Evolutionary conservation across 768 basidiomycete genomes (phyloP).

Genomic region (button mushroom (Agaricus bisporus)): DNA sequence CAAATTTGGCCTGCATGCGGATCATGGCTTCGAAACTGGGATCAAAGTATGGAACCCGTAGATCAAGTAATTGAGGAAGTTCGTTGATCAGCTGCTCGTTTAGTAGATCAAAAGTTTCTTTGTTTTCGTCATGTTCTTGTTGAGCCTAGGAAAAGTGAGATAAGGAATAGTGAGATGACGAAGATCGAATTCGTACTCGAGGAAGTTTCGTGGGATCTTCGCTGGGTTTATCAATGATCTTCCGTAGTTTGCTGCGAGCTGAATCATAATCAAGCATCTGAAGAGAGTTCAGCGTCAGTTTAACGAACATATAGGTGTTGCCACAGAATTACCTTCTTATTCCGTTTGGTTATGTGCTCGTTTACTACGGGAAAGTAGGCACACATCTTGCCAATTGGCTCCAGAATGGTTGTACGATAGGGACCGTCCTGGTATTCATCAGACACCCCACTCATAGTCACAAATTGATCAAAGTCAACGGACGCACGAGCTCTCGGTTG

Average conservation of each 20-base stretch:
- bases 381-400: constrained; percentile 95
- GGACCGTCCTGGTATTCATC: constrained; percentile 67
- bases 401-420: constrained; percentile 90
- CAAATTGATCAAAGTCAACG: not conserved
- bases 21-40: constrained; percentile 99
- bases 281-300: not conserved
- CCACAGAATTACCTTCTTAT: constrained; percentile 73
- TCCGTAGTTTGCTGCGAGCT: constrained; percentile 84
- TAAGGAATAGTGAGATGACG: not conserved
- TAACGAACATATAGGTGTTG: not conserved
- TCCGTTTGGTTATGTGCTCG: constrained; percentile 88
- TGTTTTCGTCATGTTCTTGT: constrained; percentile 92
- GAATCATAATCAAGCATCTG: constrained; percentile 96
- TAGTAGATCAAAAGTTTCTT: constrained; percentile 89
- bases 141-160: constrained; percentile 57
- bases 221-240: constrained; percentile 84
- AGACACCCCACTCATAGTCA: not conserved
- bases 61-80: constrained; percentile 86
- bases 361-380: constrained; percentile 92
- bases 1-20: constrained; percentile 95
- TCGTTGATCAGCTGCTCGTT: constrained; percentile 91
- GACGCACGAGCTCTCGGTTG: constrained; percentile 74
- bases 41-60: constrained; percentile 96
- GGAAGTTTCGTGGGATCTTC: constrained; percentile 92
- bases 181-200: constrained; percentile 40